Percentiles rank a stretch among this genome's conserved stretches.
Conservation (phyloP, 1,139 yeast species). For the Blastobotrys capitulatus region DNA sequence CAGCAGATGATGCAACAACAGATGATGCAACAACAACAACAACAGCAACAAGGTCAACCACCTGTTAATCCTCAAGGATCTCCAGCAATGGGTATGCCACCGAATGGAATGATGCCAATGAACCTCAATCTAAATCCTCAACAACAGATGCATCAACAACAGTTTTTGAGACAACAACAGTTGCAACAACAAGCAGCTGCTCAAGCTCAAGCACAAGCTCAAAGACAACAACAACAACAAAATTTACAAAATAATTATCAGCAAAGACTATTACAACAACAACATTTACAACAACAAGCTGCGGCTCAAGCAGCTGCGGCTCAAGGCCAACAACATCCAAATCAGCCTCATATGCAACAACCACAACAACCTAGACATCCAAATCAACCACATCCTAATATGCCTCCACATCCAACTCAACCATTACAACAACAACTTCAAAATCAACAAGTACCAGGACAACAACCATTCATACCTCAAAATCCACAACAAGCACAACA, state of each 20-base stretch:
- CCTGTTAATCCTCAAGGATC: background rate
- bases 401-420: slow-evolving; percentile 4
- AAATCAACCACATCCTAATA: slow-evolving; percentile 5
- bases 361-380: slow-evolving; percentile 8
- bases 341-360: background rate
- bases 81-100: background rate
- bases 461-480: background rate
- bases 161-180: slow-evolving; percentile 12
- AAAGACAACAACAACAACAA: background rate
- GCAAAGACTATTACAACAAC: slow-evolving; percentile 6
- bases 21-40: slow-evolving; percentile 5
- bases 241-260: slow-evolving; percentile 2
- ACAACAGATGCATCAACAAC: slow-evolving; percentile 21
- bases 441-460: background rate
- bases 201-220: too few species aligned
- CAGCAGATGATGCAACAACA: slow-evolving; percentile 4
- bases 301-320: background rate
- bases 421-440: slow-evolving; percentile 3
- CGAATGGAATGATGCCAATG: background rate
- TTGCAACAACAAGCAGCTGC: slow-evolving; percentile 9
- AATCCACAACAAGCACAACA: background rate
- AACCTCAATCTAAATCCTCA: slow-evolving; percentile 33
- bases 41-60: slow-evolving; percentile 3
- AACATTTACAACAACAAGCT: background rate
- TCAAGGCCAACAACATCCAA: background rate